Base-by-base conservation (phyloP, 2,329 filamentous ascomycete species). In the Ceratocystis colombiana region DNA sequence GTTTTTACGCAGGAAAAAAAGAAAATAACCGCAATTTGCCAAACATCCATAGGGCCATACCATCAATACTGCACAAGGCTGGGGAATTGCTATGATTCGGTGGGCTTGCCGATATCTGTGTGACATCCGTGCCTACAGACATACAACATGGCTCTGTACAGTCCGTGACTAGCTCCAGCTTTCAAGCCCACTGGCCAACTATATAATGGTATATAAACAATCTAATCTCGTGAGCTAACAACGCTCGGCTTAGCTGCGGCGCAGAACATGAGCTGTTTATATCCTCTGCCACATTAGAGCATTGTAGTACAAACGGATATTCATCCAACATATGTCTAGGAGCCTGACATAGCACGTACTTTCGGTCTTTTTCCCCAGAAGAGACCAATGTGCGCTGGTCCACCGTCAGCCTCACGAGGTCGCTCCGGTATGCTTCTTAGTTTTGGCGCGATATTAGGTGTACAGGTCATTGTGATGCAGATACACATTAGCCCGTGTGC, bases 31-130 rank as follows among this genome's bases (percentile, higher is more conserved):
- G 55, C 30, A 59, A 37, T 59, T 59, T 59, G 55, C 28, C 55
- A 17, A 59, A 7, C 3, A 53, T 7, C 6, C n/a, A 50, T 8
- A 41, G 37, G 37, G 37, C 37, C 37, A 41, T 41, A 7, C 48
- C 8, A 53, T 10, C 8, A 12, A 53, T 20, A 25, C 22, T 53
- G 25, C 48, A 37, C 25, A 33, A 37, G 30, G 2, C 28, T 28
- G 37, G 37, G 37, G 37, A 41, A 59, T 30, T 17, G 55, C 55
- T 59, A 59, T 59, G 55, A 59, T 59, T 59, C 55, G 55, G 55
- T 37, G 55, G 55, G 55, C 55, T 59, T 59, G 55, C 55, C 55
- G 55, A 59, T 59, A n/a, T 17, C 55, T 37, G 55, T n/a, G 28
- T 37, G 28, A 37, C 55, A 59, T 59, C 55, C 55, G 55, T 59